Evolutionary conservation across 495 filamentous ascomycete species (phyloP), one percentile per base, ranked within the genome.

Genomic region (Collariella sp.): DNA sequence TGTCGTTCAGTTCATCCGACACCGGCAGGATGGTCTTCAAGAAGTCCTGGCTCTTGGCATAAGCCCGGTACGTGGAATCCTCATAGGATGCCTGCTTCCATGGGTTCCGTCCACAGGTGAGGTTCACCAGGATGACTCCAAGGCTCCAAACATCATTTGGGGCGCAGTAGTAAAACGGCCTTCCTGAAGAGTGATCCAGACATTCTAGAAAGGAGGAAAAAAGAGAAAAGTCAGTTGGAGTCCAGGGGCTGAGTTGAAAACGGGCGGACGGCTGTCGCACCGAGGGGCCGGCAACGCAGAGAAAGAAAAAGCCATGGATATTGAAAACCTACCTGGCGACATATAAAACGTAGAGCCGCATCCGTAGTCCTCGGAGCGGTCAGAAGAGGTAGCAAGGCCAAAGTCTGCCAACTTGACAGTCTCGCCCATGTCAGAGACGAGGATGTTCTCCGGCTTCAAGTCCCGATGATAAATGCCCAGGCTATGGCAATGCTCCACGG

Each of bases 281-380:
- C 43, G 26, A 39, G 26, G 33, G 52, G 20, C 3, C 3, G 23
- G 1, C 22, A 41, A 40, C n/a, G 34, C 9, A 42, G 15, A 13
- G 33, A 24, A 10, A 22, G 16, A 18, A 36, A 18, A 41, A 19
- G 22, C 20, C 2, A 16, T 13, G 51, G 22, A 4, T 46, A 11
- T 41, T 46, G 33, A 35, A 33, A 57, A 70, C 79, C 72, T 87
- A 96, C 93, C 93, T 81, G 93, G 93, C 54, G 86, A 91, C 94
- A 97, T 97, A 75, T 99, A 97, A 67, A 99, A 97, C 13, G 93
- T 97, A 16, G 91, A 96, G 46, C 93, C 93, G 70, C 94, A 99
- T 52, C 94, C 94, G 70, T 95, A 96, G 69, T 99, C 93, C 56
- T 90, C 84, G 55, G 91, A 94, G 55, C 83, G 73, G 50, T 83